A percentile compares a stretch with the other conserved stretches of the same genome.
These are phyloP conservation scores for Backusella liffmaniae DNA, from an alignment of 192 early-diverging fungal genomes.

Conservation along the genomic window DNA sequence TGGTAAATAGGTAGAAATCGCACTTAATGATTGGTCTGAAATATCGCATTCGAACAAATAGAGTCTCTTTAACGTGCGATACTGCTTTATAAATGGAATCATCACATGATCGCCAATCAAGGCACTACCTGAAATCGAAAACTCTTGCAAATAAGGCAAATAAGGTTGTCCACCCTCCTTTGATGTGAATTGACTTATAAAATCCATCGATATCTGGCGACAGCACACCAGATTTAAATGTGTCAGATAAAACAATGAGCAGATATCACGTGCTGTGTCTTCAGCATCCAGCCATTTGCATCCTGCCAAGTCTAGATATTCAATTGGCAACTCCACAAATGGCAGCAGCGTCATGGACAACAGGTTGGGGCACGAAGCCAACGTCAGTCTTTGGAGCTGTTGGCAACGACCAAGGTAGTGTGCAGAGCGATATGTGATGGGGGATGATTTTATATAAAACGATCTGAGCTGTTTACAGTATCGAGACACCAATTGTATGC, in stretches of 20 bases:
- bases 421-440: conserved; percentile 22
- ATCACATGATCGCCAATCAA: conserved; percentile 36
- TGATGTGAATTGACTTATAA: conserved; percentile 21
- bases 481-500: conserved; percentile 3
- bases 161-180: neutral
- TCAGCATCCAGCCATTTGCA: conserved; percentile 25
- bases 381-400: conserved; percentile 4
- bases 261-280: conserved; percentile 28
- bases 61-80: conserved; percentile 23
- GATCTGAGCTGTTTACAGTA: conserved; percentile 19
- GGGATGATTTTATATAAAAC: conserved; percentile 8
- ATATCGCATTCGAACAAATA: conserved; percentile 37
- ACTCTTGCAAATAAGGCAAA: conserved; percentile 28
- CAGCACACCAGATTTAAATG: conserved; percentile 28
- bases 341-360: conserved; percentile 20
- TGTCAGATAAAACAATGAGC: conserved; percentile 10
- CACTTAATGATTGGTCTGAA: conserved; percentile 31
- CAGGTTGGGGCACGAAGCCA: conserved; percentile 9
- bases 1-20: conserved; percentile 31
- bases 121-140: conserved; percentile 36
- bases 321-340: conserved; percentile 20
- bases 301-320: conserved; percentile 20
- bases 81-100: conserved; percentile 25
- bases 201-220: conserved; percentile 6
- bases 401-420: conserved; percentile 24